Conservation (phyloP, 352 stramenopile genomes). For the Phytophthora sp. region DNA sequence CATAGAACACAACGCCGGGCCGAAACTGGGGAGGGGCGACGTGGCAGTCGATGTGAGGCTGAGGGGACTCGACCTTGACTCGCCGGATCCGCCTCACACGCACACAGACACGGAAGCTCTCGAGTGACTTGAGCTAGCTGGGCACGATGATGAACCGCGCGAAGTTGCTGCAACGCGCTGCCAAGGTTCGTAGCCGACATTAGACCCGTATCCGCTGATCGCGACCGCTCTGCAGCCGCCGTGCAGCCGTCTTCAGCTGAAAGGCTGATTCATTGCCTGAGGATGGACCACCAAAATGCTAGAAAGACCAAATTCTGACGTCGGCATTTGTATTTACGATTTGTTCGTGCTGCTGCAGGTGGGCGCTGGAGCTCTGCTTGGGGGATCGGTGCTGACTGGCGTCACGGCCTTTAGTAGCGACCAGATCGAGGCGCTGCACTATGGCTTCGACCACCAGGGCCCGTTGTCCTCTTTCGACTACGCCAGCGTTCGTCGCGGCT, state of each 20-base stretch:
- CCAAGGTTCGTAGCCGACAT: conserved; percentile 58
- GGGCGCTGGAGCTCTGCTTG: conserved; percentile 68
- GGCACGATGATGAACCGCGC: conserved; percentile 76
- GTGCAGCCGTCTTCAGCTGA: background rate
- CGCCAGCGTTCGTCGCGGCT: conserved; percentile 95
- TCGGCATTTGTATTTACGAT: conserved; percentile 13
- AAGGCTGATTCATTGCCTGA: conserved; percentile 1
- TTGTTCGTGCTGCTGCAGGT: conserved; percentile 47
- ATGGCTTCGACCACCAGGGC: conserved; percentile 90
- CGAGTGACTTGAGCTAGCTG: conserved; percentile 48
- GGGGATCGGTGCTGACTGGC: conserved; percentile 79
- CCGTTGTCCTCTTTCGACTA: conserved; percentile 91
- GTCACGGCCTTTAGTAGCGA: conserved; percentile 86
- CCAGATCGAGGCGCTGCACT: conserved; percentile 87
- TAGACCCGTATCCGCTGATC: too few relatives aligned
- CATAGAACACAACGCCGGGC: background rate
- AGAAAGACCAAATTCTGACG: conserved; percentile 23
- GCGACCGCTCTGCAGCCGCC: background rate
- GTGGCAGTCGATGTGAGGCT: conserved; percentile 33
- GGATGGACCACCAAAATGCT: conserved; percentile 81
- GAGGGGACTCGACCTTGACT: conserved; percentile 25
- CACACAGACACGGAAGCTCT: conserved; percentile 51
- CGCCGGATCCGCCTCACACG: conserved; percentile 44
- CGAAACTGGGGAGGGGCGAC: conserved; percentile 22
- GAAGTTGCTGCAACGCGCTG: conserved; percentile 73